Evolutionary conservation across 495 filamentous ascomycete genomes (phyloP), one percentile per base, ranked within the genome.

Genomic region (Aspergillus homomorphus): DNA sequence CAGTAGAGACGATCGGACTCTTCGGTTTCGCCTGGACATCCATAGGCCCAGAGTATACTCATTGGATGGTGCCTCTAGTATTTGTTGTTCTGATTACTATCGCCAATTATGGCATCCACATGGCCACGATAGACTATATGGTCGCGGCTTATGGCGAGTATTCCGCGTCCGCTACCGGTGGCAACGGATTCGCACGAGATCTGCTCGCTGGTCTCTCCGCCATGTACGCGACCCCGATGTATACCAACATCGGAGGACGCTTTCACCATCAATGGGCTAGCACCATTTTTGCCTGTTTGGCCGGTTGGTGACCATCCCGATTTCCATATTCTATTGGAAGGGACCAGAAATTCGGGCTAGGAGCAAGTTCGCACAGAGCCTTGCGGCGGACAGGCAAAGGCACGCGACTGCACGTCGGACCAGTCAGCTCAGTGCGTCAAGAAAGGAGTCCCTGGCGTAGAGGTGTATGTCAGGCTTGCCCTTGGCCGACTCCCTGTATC

Each of bases 111-210:
- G 77, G 79, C 48, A 88, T 89, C 61, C 88, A 89, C 71, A 89
- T 90, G 87, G 87, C 87, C 0, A 90, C 89, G 0, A 89, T 91
- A 57, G 89, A 92, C 62, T 92, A 92, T 73, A 91, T 91, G 89
- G 83, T 91, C n/a, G 84, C 82, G 44, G 82, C 87, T 1, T 91
- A 92, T 66, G 89, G 89, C 0, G 86, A 85, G 0, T 91, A 90
- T 68, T 85, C 87, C 23, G 87, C 89, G 4, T 91, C 88, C 0
- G 89, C 89, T 0, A 91, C 89, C 1, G 89, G 89, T 19, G 86
- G 86, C 1, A 89, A 89, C 59, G 85, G 81, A 0, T 74, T 79
- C 19, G 75, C 76, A 0, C 66, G 77, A 45, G 77, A 81, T 57
- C 73, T 81, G 58, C 69, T 80, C 1, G 77, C 76, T 2, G 78